Conservation (phyloP, 768 basidiomycete genomes). For the Kwoniella botswanensis region DNA sequence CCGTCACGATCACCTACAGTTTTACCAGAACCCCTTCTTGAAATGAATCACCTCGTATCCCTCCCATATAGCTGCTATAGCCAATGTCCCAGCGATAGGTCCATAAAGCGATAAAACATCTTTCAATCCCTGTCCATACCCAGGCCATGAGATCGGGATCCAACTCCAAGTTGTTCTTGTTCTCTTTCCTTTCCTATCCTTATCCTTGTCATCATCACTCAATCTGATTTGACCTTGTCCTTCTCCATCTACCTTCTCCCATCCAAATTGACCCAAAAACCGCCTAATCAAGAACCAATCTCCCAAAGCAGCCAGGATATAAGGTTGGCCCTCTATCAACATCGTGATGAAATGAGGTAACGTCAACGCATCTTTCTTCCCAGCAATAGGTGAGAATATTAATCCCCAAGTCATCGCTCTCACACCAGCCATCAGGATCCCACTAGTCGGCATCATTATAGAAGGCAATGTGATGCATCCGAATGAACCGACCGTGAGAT, state of each 20-base stretch:
- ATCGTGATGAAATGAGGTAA: slow-evolving; percentile 2
- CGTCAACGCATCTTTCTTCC: neutral
- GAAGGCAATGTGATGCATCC: neutral
- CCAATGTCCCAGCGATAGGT: neutral
- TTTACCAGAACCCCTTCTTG: neutral
- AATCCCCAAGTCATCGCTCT: neutral
- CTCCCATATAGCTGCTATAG: neutral
- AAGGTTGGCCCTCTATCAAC: slow-evolving; percentile 1
- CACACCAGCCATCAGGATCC: neutral
- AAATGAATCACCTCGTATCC: slow-evolving; percentile 6
- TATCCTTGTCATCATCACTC: neutral
- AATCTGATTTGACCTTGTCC: too few species aligned
- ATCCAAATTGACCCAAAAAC: neutral
- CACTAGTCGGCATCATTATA: neutral
- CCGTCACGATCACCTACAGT: too few species aligned
- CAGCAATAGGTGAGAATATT: neutral
- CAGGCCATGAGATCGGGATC: neutral
- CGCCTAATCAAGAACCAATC: slow-evolving; percentile 1
- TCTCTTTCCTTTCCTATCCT: neutral
- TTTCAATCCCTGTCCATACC: slow-evolving; percentile 1
- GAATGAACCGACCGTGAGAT: neutral
- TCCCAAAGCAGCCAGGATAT: slow-evolving; percentile 4
- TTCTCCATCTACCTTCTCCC: neutral
- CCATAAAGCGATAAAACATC: slow-evolving; percentile 2
- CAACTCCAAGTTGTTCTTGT: neutral